Evolutionary conservation across 768 basidiomycete species (phyloP), one percentile per base, ranked within the genome.

Genomic region (Auriscalpium microsporum): DNA sequence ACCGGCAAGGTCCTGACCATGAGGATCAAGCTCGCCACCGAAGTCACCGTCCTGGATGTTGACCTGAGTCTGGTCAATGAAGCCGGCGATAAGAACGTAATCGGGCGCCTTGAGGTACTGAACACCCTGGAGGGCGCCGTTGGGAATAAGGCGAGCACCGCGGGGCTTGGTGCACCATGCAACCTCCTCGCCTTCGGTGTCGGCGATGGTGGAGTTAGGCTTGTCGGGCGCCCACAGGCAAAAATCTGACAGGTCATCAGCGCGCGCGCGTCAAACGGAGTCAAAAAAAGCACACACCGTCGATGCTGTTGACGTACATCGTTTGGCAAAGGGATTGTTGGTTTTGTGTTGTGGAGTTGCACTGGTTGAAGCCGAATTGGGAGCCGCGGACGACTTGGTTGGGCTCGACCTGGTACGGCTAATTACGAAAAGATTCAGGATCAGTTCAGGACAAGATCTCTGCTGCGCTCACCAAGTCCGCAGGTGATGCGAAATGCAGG

Each of bases 11-110:
- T 89, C 87, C 57, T 86, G 85, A 56, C 87, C 87, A 58, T 85
- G 83, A 14, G 86, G 80, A 67, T 90, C 84, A 51, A 89, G 76
- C 68, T 91, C 89, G 55, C 89, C 90, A 59, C 90, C 90, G 36
- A 63, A 78, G 62, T 92, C 90, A 11, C 55, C 67, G 0, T 66
- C 11, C 10, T 66, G 55, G 17, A 90, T 58, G 69, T 86, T 75
- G 58, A 92, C 68, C 46, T 64, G 58, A 3, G 70, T 72, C 70
- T 91, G 87, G 64, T 90, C 72, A 57, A 84, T 72, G 68, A 76
- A 81, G 9, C 86, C 89, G 42, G 75, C 75, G 56, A 86, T 71
- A 64, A 82, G 79, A 37, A 80, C 65, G 61, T 87, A 87, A 55
- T 75, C 75, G 1, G 78, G 75, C 0, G 84, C 84, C 56, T 69